phyloP scores from a whole-genome alignment of 208 protist genomes.

The Crithidia sp. region DNA sequence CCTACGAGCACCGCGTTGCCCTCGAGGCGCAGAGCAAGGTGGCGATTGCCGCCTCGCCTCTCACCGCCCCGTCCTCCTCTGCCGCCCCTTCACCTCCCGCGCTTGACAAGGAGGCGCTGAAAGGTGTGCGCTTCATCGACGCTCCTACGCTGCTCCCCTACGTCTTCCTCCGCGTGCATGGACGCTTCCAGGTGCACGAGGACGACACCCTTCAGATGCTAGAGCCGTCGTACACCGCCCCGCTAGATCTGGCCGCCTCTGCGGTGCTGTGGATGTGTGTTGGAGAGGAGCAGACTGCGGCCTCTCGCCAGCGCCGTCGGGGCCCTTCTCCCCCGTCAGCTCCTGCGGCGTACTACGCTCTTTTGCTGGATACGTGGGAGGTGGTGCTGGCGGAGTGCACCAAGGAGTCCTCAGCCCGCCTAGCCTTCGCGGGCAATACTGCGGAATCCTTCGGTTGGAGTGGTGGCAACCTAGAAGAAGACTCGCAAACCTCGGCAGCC shows the following conservation, averaged over 20 bases:
- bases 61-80: too few species aligned
- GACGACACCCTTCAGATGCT: constrained; percentile 24
- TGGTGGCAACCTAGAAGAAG: neutral
- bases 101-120: neutral
- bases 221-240: constrained; percentile 2
- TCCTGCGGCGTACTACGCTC: constrained; percentile 14
- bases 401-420: neutral
- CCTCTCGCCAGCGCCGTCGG: constrained; percentile 3
- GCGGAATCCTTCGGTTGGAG: constrained; percentile 8
- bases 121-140: constrained; percentile 16
- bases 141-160: constrained; percentile 9
- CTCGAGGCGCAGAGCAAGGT: constrained; percentile 34
- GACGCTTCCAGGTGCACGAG: constrained; percentile 15
- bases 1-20: constrained; percentile 23
- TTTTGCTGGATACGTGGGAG: constrained; percentile 8
- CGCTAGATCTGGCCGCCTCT: neutral
- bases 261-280: constrained; percentile 18
- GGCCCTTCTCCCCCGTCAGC: neutral
- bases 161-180: constrained; percentile 18
- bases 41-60: neutral
- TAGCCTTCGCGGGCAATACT: neutral
- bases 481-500: neutral
- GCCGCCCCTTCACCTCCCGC: too few species aligned
- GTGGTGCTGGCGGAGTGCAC: constrained; percentile 26
- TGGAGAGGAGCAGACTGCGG: constrained; percentile 13